Conservation (phyloP, 441 rosid species). For the Cnidoscolus chayamansa region DNA sequence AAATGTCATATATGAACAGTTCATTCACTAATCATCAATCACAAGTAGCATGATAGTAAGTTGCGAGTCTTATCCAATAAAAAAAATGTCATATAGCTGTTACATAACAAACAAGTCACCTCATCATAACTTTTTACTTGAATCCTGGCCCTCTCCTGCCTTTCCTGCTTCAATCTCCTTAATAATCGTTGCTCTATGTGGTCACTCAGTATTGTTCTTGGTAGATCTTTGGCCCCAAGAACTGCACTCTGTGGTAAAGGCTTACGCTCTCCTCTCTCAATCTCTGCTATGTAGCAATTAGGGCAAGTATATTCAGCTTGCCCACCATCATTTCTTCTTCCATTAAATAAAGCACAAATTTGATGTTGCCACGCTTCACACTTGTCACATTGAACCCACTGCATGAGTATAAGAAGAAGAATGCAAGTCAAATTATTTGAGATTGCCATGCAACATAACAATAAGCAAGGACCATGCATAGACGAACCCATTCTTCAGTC, state of each 20-base stretch:
- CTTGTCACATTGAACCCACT: slow-evolving; percentile 99
- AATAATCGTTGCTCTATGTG: slow-evolving; percentile 91
- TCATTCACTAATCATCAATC: neutral
- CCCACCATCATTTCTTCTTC: slow-evolving; percentile 97
- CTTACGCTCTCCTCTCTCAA: slow-evolving; percentile 84
- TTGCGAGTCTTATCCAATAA: slow-evolving; percentile 13
- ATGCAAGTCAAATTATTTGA: slow-evolving; percentile 17
- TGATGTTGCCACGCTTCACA: slow-evolving; percentile 99
- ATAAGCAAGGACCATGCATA: slow-evolving; percentile 18
- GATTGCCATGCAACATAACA: slow-evolving; percentile 18
- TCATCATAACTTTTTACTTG: slow-evolving; percentile 91
- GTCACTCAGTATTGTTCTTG: slow-evolving; percentile 93
- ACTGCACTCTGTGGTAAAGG: slow-evolving; percentile 99
- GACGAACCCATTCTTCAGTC: slow-evolving; percentile 97
- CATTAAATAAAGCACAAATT: slow-evolving; percentile 97
- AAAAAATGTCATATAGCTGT: neutral
- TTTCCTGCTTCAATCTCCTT: slow-evolving; percentile 77
- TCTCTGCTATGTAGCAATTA: slow-evolving; percentile 86
- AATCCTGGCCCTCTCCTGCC: slow-evolving; percentile 82
- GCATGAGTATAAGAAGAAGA: slow-evolving; percentile 31
- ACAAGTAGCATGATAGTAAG: too few relatives aligned
- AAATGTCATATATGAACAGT: neutral
- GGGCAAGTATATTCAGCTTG: slow-evolving; percentile 99
- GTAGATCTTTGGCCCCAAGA: slow-evolving; percentile 97
- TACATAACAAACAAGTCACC: slow-evolving; percentile 42